Percentiles rank a stretch among this genome's conserved stretches.
phyloP scores from a whole-genome alignment of 225 moss, liverwort and hornwort genomes.

The Pseudisothecium myosuroides region DNA sequence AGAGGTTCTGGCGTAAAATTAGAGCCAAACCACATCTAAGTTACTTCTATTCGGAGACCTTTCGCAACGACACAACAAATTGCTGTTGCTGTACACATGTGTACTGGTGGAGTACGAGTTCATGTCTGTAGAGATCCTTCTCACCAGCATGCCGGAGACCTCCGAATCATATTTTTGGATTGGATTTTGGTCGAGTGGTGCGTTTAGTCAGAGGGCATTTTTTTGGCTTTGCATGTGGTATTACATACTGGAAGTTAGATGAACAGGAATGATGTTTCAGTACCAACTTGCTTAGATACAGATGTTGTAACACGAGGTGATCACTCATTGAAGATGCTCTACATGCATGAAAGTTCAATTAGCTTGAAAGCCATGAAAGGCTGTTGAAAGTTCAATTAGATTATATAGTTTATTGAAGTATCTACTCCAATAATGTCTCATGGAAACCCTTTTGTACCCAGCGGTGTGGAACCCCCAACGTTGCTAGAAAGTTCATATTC shows the following conservation, averaged over 20 bases:
- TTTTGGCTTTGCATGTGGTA: not conserved
- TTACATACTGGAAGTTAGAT: not conserved
- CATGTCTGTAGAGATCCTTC: not conserved
- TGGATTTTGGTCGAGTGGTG: not conserved
- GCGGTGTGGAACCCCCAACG: not conserved
- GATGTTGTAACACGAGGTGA: not conserved
- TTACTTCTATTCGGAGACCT: constrained; percentile 9
- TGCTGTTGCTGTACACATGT: not conserved
- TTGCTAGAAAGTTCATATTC: not conserved
- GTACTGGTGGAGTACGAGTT: not conserved
- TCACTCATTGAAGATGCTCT: not conserved
- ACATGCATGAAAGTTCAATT: not conserved
- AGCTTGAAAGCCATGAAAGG: too few species aligned
- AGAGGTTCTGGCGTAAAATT: constrained; percentile 20
- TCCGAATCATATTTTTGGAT: not conserved
- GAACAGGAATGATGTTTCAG: not conserved
- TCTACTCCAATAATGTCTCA: not conserved
- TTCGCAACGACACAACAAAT: not conserved
- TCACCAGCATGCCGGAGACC: not conserved
- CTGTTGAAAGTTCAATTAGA: not conserved
- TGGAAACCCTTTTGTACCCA: not conserved
- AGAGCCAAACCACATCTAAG: constrained; percentile 10
- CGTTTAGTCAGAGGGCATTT: not conserved
- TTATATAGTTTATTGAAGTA: not conserved
- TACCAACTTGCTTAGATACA: not conserved